Evolutionary conservation across 768 basidiomycete species (phyloP), one percentile per base, ranked within the genome.

Genomic region (Trametes coccinea): DNA sequence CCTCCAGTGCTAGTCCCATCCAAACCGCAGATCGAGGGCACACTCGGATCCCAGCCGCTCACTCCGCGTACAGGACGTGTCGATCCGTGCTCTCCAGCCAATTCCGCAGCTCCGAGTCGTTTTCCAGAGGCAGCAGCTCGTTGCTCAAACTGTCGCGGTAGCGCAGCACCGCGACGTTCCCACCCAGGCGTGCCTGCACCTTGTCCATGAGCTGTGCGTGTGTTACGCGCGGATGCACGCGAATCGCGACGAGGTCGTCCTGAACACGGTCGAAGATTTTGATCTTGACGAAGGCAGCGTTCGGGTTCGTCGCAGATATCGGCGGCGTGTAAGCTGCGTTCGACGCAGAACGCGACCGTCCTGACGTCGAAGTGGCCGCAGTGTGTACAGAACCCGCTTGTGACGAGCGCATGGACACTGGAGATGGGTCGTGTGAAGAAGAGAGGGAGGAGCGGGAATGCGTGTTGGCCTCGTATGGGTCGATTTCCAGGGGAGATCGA

Each of bases 231-330:
- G 97, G 97, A 71, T 96, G 95, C 31, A 98, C 96, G 13, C 97
- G 88, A 58, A 98, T 97, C 4, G 97, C 97, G 64, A 98, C 94
- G 56, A 98, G 78, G 73, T 99, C 97, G 71, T 98, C 95, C 29
- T 93, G 89, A 58, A 89, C 81, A 41, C 92, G 85, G 76, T 97
- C 92, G 73, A 97, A 97, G 47, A 99, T 93, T 77, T 99, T 99
- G 78, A 99, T 97, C 78, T 98, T 99, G 66, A 98, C 83, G 75
- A 95, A 98, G 27, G 95, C 91, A 13, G 88, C 86, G 70, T 92
- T 88, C 5, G 87, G 85, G 64, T 90, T 91, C 47, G 82, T 83
- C 16, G 87, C 84, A 52, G 91, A 93, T 67, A 93, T 89, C 22
- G 87, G 80, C 10, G 90, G 90, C 33, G 78, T 84, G 68, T 85